Conservation (phyloP, 2,329 filamentous ascomycete genomes). For the Exophiala mesophila region DNA sequence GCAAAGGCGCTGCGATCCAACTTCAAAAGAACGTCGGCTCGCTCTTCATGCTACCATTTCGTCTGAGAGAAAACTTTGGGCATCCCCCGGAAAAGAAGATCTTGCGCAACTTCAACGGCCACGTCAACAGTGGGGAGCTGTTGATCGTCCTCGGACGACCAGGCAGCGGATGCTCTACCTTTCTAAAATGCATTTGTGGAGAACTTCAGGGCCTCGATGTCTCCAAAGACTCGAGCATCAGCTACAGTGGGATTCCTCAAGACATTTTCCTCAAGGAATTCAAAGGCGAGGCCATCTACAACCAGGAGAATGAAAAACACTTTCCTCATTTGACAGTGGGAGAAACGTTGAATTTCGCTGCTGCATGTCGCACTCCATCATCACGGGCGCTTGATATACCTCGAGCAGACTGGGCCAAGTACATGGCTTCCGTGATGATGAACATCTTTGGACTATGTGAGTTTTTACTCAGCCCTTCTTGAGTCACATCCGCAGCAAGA, state of each 20-base stretch:
- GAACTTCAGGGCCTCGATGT: slow-evolving; percentile 76
- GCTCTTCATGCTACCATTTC: slow-evolving; percentile 53
- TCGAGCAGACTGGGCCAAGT: slow-evolving; percentile 15
- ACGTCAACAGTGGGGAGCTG: slow-evolving; percentile 52
- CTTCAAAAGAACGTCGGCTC: slow-evolving; percentile 64
- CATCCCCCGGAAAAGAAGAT: slow-evolving; percentile 52
- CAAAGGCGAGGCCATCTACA: slow-evolving; percentile 53
- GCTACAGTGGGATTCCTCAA: slow-evolving; percentile 66
- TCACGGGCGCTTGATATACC: slow-evolving; percentile 14
- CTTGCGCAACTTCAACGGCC: slow-evolving; percentile 50
- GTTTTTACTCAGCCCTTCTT: slow-evolving; percentile 43
- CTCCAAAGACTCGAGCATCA: slow-evolving; percentile 66
- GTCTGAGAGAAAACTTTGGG: slow-evolving; percentile 53
- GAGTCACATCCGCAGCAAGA: slow-evolving; percentile 52
- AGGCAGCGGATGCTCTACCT: slow-evolving; percentile 67
- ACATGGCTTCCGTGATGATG: slow-evolving; percentile 47
- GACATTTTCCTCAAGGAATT: slow-evolving; percentile 43
- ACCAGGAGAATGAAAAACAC: slow-evolving; percentile 50
- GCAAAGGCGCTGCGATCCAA: slow-evolving; percentile 60
- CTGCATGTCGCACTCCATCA: slow-evolving; percentile 48
- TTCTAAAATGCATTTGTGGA: slow-evolving; percentile 77
- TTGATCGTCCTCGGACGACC: slow-evolving; percentile 64
- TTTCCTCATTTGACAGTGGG: slow-evolving; percentile 65
- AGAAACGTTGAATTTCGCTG: slow-evolving; percentile 52
- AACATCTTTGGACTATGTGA: slow-evolving; percentile 54